phyloP scores from a whole-genome alignment of 805 yeast genomes.

The Maudiozyma saulgeensis region DNA sequence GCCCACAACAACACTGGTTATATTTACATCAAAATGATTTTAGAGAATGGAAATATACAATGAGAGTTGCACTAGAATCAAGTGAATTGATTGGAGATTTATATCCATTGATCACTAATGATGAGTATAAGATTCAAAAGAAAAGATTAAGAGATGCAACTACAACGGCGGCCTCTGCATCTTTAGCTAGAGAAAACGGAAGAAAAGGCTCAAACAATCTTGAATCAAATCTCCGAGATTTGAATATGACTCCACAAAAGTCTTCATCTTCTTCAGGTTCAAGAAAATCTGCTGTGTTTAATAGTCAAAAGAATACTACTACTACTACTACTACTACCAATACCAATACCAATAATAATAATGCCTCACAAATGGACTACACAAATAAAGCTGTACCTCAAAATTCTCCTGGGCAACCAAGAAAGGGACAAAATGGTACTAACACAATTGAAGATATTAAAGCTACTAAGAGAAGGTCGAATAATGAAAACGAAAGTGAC shows the following conservation, averaged over 20 bases:
- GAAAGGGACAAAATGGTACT: constrained; percentile 43
- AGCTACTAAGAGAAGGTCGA: constrained; percentile 4
- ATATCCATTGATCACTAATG: constrained; percentile 51
- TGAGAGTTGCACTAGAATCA: constrained; percentile 64
- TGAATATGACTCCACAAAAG: constrained; percentile 29
- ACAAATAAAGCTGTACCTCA: constrained; percentile 51
- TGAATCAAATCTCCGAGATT: constrained; percentile 11
- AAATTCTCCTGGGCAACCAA: constrained; percentile 95
- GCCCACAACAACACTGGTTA: constrained; percentile 98
- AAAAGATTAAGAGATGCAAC: constrained; percentile 20
- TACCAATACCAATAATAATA: constrained; percentile 13
- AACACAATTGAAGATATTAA: constrained; percentile 29
- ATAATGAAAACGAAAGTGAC: background rate
- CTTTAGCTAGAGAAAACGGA: constrained; percentile 1
- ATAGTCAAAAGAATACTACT: background rate
- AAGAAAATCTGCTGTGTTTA: background rate
- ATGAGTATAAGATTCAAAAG: constrained; percentile 48
- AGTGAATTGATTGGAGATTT: constrained; percentile 60
- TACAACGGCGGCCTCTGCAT: background rate
- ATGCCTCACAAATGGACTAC: constrained; percentile 20
- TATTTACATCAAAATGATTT: constrained; percentile 93
- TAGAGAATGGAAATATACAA: constrained; percentile 91
- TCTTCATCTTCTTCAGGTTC: constrained; percentile 6
- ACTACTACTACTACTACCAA: background rate
- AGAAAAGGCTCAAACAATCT: constrained; percentile 19